Base-by-base conservation (phyloP, 257 asterid genomes). In the Ophiorrhiza pumila region DNA sequence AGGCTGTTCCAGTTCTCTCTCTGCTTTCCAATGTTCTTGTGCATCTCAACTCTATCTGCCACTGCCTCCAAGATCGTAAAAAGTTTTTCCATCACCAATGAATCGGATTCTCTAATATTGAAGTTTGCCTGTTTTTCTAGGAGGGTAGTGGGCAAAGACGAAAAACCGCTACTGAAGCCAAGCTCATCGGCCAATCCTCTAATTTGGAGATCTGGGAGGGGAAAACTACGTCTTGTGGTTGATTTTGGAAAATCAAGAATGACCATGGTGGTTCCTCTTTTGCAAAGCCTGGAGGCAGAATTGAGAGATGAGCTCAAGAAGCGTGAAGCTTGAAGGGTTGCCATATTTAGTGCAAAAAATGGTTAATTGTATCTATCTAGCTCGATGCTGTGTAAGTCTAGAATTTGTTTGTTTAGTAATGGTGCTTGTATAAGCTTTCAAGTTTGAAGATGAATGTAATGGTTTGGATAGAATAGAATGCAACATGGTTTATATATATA, bases 1-100 rank as follows among this genome's bases (percentile, higher is more conserved):
- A 83, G 81, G 7, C 78, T 53, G 59, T 84, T 84, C 88, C 88
- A 84, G 41, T 80, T 80, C 14, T 77, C 34, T 69, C 84, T 76
- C 42, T 84, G 88, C 31, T 82, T 74, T 29, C 88, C 85, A 4
- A 84, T 72, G n/a, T 79, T 84, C 14, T 71, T 71, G 42, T 84
- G 82, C 85, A 80, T 78, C 64, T 80, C 83, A 11, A 78, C 72
- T 74, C 85, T 78, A 52, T 83, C 87, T 3, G 84, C 69, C 27
- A 84, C 84, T 18, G 75, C 80, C 69, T 84, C 88, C 32, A 69
- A 39, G 41, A 84, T 34, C 0, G 81, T 81, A 43, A 79, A 69
- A 18, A 84, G 73, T 68, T 79, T 80, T 37, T 66, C 76, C 15
- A 68, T 39, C 31, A 52, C 74, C 20, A 77, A 4, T 4, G 81